Conservation (phyloP, 2,329 filamentous ascomycete genomes). For the Plectosphaerella plurivora region DNA sequence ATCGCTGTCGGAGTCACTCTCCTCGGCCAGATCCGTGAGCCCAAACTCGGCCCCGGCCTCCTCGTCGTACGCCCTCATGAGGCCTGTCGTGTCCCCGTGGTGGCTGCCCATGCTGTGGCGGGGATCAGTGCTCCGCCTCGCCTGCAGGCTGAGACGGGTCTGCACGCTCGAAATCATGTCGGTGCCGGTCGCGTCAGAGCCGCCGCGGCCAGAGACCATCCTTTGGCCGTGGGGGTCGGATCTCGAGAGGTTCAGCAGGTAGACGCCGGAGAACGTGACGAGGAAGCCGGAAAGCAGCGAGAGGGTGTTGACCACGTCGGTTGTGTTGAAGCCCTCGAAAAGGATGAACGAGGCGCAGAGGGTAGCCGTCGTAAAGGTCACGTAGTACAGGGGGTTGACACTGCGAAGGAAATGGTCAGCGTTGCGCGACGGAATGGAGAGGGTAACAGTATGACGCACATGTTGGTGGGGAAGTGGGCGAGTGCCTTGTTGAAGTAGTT, state of each 20-base stretch:
- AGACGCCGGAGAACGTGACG: slow-evolving; percentile 91
- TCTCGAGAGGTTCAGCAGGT: slow-evolving; percentile 92
- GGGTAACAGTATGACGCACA: slow-evolving; percentile 56
- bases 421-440: not conserved
- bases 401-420: slow-evolving; percentile 36
- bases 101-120: slow-evolving; percentile 61
- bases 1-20: slow-evolving; percentile 60
- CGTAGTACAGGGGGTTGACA: slow-evolving; percentile 95
- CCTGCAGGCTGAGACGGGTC: slow-evolving; percentile 90
- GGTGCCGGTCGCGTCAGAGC: slow-evolving; percentile 78
- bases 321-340: slow-evolving; percentile 94
- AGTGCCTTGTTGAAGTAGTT: slow-evolving; percentile 99
- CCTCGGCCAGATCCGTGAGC: slow-evolving; percentile 73
- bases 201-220: slow-evolving; percentile 55
- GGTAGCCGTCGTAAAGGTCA: slow-evolving; percentile 93
- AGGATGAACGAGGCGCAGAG: slow-evolving; percentile 94
- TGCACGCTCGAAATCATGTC: slow-evolving; percentile 87
- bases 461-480: slow-evolving; percentile 93
- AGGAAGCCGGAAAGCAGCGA: slow-evolving; percentile 91
- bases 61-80: slow-evolving; percentile 87
- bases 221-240: slow-evolving; percentile 78
- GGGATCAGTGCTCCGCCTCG: slow-evolving; percentile 68
- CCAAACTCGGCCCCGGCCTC: slow-evolving; percentile 72
- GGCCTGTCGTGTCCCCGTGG: slow-evolving; percentile 68
- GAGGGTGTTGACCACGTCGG: slow-evolving; percentile 84